These are phyloP conservation scores for Cryphonectria carpinicola DNA, from an alignment of 2,329 filamentous ascomycete species.

Conservation along the genomic window DNA sequence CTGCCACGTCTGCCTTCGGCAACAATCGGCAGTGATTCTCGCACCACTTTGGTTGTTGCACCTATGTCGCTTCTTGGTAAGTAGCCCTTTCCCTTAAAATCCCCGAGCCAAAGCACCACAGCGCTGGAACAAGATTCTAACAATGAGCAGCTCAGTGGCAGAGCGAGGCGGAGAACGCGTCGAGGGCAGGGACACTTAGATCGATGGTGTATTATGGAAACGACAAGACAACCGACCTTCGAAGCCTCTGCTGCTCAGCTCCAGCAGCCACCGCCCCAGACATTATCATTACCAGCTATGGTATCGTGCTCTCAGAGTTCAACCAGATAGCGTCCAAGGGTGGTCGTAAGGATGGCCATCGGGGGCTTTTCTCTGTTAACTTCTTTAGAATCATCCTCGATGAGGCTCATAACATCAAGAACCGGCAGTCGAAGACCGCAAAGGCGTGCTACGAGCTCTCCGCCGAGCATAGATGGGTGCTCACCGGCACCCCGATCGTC, in stretches of 20 bases:
- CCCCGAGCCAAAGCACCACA: background rate
- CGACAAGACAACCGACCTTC: slow-evolving; percentile 80
- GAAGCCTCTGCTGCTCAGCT: slow-evolving; percentile 73
- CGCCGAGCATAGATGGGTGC: slow-evolving; percentile 85
- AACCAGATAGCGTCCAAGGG: slow-evolving; percentile 70
- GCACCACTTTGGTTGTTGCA: slow-evolving; percentile 92
- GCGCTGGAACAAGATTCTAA: background rate
- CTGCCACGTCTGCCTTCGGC: slow-evolving; percentile 65
- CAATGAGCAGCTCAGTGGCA: slow-evolving; percentile 76
- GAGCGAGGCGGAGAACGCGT: slow-evolving; percentile 91
- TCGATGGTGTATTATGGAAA: slow-evolving; percentile 89
- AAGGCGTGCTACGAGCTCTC: slow-evolving; percentile 91
- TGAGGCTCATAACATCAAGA: slow-evolving; percentile 93
- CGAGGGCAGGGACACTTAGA: slow-evolving; percentile 79
- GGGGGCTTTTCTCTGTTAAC: slow-evolving; percentile 85
- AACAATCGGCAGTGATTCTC: slow-evolving; percentile 61
- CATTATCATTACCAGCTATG: slow-evolving; percentile 93
- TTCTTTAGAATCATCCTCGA: slow-evolving; percentile 97
- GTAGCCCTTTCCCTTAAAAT: background rate
- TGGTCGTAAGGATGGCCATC: slow-evolving; percentile 66
- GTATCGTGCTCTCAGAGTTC: slow-evolving; percentile 88
- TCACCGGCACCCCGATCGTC: slow-evolving; percentile 96
- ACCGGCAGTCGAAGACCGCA: slow-evolving; percentile 86
- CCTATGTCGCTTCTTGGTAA: slow-evolving; percentile 83
- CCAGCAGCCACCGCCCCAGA: slow-evolving; percentile 81